Percentiles rank a stretch among this genome's conserved stretches.
Conservation (phyloP, 2,329 filamentous ascomycete genomes). For the Trichoderma atrobrunneum region DNA sequence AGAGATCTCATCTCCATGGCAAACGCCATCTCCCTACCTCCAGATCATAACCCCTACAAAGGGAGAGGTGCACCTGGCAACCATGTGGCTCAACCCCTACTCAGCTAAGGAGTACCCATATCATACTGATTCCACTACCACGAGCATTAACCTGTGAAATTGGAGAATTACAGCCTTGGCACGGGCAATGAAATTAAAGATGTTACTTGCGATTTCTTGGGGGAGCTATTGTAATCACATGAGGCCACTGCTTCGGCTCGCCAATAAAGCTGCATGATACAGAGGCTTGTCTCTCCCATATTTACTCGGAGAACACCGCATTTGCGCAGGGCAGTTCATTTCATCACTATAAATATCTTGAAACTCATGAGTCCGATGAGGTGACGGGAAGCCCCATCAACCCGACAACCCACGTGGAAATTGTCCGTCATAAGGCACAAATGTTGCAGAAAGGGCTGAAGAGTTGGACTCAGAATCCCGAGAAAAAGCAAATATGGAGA, state of each 20-base stretch:
- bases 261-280: not conserved
- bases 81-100: not conserved
- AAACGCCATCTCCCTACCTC: not conserved
- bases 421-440: not conserved
- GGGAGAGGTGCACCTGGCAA: not conserved
- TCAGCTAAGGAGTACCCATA: not conserved
- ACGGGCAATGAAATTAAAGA: not conserved
- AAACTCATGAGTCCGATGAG: not conserved
- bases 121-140: not conserved
- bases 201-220: not conserved
- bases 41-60: not conserved
- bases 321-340: not conserved
- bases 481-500: not conserved
- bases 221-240: not conserved
- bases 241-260: not conserved
- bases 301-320: not conserved
- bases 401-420: not conserved
- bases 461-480: not conserved
- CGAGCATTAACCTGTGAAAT: not conserved
- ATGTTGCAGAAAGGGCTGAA: not conserved
- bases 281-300: not conserved
- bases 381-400: not conserved
- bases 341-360: not conserved
- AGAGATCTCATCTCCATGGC: not conserved
- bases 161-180: not conserved